phyloP scores from a whole-genome alignment of 352 stramenopile species.

The Blastocystis sp. region DNA sequence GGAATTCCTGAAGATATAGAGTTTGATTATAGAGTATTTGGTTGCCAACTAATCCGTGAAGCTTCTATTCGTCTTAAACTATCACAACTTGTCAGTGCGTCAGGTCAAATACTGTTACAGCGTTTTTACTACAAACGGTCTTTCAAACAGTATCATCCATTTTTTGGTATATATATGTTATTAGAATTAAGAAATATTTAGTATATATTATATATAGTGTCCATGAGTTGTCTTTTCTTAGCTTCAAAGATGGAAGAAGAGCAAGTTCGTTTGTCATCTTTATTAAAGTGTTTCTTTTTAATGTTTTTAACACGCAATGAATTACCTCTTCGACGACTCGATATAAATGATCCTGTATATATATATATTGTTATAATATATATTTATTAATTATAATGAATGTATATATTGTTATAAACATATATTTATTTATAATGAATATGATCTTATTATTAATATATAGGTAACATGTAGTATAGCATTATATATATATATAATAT shows the following conservation, averaged over 20 bases:
- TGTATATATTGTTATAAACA: too few relatives aligned
- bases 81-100: conserved; percentile 31
- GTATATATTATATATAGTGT: conserved; percentile 16
- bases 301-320: conserved; percentile 22
- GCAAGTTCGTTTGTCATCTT: not conserved
- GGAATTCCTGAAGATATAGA: conserved; percentile 10
- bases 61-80: not conserved
- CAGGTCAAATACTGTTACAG: conserved; percentile 23
- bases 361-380: not conserved
- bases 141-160: conserved; percentile 28
- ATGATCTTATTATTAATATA: too few relatives aligned
- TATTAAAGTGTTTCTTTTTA: conserved; percentile 11
- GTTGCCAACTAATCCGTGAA: conserved; percentile 33
- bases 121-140: conserved; percentile 35
- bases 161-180: conserved; percentile 10
- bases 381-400: too few relatives aligned
- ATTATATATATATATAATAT: too few relatives aligned
- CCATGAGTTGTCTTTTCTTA: conserved; percentile 27
- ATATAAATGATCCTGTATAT: conserved; percentile 9
- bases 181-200: too few relatives aligned
- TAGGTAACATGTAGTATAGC: too few relatives aligned
- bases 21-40: conserved; percentile 28
- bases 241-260: conserved; percentile 35
- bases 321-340: not conserved
- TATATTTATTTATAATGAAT: too few relatives aligned